Percentiles rank a stretch among this genome's conserved stretches.
Evolutionary conservation across 192 early-diverging fungal genomes (phyloP).

Genomic region (Gorgonomyces haynaldii): DNA sequence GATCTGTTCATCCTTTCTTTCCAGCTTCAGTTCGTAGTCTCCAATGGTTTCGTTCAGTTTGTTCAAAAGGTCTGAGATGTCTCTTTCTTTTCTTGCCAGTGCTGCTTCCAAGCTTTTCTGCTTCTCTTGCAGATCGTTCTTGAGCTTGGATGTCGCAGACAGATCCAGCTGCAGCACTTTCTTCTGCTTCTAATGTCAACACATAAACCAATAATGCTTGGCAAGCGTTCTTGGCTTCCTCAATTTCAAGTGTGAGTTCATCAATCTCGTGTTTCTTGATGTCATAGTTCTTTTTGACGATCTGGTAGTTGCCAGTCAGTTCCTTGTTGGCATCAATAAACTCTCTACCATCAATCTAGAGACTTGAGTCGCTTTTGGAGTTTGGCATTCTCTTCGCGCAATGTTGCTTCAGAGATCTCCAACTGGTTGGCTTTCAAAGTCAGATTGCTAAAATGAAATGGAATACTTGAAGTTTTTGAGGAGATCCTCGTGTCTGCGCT

Average conservation of each 20-base stretch:
- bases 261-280: constrained; percentile 39
- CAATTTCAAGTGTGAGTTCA: constrained; percentile 33
- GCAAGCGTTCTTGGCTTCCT: constrained; percentile 48
- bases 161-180: constrained; percentile 33
- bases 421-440: constrained; percentile 33
- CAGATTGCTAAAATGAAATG: constrained; percentile 10
- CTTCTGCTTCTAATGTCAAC: constrained; percentile 31
- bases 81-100: constrained; percentile 35
- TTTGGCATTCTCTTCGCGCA: constrained; percentile 35
- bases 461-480: constrained; percentile 24
- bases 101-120: constrained; percentile 30
- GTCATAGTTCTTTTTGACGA: constrained; percentile 46
- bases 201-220: constrained; percentile 27
- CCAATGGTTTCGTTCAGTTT: constrained; percentile 47
- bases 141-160: constrained; percentile 22
- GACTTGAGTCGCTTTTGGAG: constrained; percentile 36
- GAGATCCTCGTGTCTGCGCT: constrained; percentile 21
- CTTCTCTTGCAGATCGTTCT: constrained; percentile 35
- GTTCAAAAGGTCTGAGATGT: constrained; percentile 40
- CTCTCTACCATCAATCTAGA: constrained; percentile 19
- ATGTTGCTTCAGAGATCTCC: constrained; percentile 19
- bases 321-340: constrained; percentile 44
- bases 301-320: constrained; percentile 39
- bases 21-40: constrained; percentile 42
- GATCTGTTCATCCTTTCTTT: constrained; percentile 48